Evolutionary conservation across 164 flowering plant species (phyloP).

Genomic region (Annona squamosa): DNA sequence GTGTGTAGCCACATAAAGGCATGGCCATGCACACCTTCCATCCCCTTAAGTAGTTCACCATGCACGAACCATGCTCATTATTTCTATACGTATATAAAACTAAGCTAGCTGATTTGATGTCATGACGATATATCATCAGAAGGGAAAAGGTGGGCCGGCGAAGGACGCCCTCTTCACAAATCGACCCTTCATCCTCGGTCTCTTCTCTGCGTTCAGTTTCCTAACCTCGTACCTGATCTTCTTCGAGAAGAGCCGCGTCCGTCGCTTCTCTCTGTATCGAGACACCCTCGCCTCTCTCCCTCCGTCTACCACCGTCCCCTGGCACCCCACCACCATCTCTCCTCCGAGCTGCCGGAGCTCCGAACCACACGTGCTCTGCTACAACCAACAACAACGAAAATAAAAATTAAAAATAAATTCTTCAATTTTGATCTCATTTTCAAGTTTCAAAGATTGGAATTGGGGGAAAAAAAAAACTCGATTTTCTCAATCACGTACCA

Average conservation of each 20-base stretch:
- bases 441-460: too few relatives aligned
- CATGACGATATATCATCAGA: constrained; percentile 4
- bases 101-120: too few relatives aligned
- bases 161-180: constrained; percentile 72
- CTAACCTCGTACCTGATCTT: constrained; percentile 91
- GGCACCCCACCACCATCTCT: constrained; percentile 20
- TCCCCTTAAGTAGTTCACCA: too few relatives aligned
- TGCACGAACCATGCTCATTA: too few relatives aligned
- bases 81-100: too few relatives aligned
- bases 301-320: constrained; percentile 33
- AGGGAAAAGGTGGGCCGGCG: constrained; percentile 33
- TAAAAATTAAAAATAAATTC: too few relatives aligned
- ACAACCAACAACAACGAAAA: neutral
- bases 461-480: neutral
- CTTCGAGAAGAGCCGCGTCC: constrained; percentile 83
- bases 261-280: constrained; percentile 78
- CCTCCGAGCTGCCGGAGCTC: constrained; percentile 23
- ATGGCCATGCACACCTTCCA: too few relatives aligned
- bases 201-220: constrained; percentile 86
- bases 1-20: too few relatives aligned
- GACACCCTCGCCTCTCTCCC: constrained; percentile 89
- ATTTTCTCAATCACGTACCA: neutral
- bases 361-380: constrained; percentile 31
- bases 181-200: constrained; percentile 88
- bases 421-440: neutral